phyloP scores from a whole-genome alignment of 169 alveolate genomes.

The Perkinsus marinus region DNA sequence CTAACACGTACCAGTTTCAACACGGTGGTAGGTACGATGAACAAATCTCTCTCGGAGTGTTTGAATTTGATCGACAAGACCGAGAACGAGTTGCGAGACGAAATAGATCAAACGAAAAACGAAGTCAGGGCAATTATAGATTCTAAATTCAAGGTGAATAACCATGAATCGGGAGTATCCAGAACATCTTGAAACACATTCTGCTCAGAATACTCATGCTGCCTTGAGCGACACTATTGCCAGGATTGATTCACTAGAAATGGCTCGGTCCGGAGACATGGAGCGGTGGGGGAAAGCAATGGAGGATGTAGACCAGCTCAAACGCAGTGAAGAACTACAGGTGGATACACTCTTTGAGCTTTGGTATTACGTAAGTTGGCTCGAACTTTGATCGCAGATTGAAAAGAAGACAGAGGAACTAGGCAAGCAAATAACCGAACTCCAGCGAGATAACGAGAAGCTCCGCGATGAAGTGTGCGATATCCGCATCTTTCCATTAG shows the following conservation, averaged over 20 bases:
- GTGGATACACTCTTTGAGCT: background rate
- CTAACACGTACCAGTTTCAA: too few species aligned
- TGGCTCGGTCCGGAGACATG: background rate
- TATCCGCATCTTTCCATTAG: background rate
- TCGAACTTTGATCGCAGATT: background rate
- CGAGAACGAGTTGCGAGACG: background rate
- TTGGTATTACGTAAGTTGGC: background rate
- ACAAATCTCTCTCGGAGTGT: background rate
- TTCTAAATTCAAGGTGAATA: background rate
- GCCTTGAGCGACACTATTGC: background rate
- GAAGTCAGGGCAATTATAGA: background rate
- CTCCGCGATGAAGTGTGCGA: background rate
- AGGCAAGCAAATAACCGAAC: background rate
- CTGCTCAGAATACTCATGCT: background rate
- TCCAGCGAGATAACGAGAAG: background rate
- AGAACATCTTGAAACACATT: background rate
- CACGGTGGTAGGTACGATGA: background rate
- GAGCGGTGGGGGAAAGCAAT: background rate
- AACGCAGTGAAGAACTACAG: background rate
- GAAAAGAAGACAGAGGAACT: background rate
- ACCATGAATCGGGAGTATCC: background rate
- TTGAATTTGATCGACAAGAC: background rate
- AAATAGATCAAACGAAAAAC: background rate
- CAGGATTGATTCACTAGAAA: background rate
- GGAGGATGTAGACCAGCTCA: background rate